Conservation (phyloP, 2,329 filamentous ascomycete species). For the Zymoseptoria pseudotritici region DNA sequence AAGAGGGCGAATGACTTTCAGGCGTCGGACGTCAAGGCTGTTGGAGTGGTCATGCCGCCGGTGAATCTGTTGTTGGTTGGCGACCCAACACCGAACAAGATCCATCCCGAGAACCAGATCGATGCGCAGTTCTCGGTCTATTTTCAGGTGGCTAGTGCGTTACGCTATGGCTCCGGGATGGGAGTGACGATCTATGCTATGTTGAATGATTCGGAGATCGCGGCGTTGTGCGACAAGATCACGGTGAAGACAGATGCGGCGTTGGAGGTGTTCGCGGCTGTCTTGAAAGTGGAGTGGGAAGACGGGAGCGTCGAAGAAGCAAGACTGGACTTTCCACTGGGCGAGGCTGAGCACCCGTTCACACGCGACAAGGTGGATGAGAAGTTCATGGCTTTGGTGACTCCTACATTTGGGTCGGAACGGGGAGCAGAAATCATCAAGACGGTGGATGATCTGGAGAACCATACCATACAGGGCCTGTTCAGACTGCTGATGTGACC, state of each 20-base stretch:
- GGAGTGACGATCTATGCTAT: constrained; percentile 24
- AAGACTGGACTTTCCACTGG: constrained; percentile 21
- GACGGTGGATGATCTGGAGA: constrained; percentile 19
- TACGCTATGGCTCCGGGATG: constrained; percentile 24
- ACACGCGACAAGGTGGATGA: constrained; percentile 23
- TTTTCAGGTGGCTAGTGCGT: constrained; percentile 28
- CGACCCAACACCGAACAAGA: constrained; percentile 30
- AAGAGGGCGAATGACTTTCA: neutral
- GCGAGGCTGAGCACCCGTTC: constrained; percentile 25
- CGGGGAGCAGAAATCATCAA: constrained; percentile 17
- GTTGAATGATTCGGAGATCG: constrained; percentile 17
- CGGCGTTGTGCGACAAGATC: constrained; percentile 20
- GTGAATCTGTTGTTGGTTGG: constrained; percentile 26
- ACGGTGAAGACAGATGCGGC: constrained; percentile 16
- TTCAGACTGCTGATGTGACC: constrained; percentile 13
- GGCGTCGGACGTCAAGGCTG: constrained; percentile 13
- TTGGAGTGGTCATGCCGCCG: constrained; percentile 19
- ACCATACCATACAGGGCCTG: constrained; percentile 13
- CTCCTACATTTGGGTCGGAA: constrained; percentile 17
- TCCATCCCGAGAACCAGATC: constrained; percentile 30
- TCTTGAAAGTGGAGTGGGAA: constrained; percentile 18
- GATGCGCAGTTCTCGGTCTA: constrained; percentile 32
- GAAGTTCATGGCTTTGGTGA: constrained; percentile 23
- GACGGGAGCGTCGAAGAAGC: constrained; percentile 15
- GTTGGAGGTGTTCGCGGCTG: constrained; percentile 19